Base-by-base conservation (phyloP, 306 rosid species). In the Albizia julibrissin region DNA sequence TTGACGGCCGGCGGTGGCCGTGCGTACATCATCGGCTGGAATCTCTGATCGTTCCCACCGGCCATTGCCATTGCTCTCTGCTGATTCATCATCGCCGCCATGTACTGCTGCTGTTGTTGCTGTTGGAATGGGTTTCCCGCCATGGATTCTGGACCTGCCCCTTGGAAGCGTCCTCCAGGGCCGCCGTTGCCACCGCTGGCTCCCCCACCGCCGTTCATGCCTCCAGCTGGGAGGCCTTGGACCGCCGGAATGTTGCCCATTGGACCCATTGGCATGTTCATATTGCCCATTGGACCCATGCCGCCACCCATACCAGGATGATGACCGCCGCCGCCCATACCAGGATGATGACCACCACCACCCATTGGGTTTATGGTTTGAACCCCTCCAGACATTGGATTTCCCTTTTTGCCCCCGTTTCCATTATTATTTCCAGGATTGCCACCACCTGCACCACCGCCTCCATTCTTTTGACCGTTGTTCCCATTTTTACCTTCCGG, bases 11-110 rank as follows among this genome's bases (percentile, higher is more conserved):
- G 89, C 0, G 95, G 92, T 0, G 92, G 93, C 50, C 91, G 80
- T 0, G 92, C 89, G 42, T 95, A 95, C 94, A 93, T 91, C 98
- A 95, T 91, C 2, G 97, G 91, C 27, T 91, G 97, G 78, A 91
- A 90, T 80, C 97, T 89, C 12, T 54, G 26, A 6, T 94, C 95
- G 50, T 91, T 89, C 16, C 54, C 65, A n/a, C 31, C 29, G 3
- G 65, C 75, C 74, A 69, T 69, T 10, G 88, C 95, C 75, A 87
- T 84, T 21, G 81, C 87, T 1, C 91, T 59, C 71, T 87, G 98
- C 54, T 93, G 97, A 85, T 91, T 91, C 97, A 95, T 93, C 91
- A 91, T 81, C 0, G 92, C 94, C 0, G 89, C 90, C 88, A 92
- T 46, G 75, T 85, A 85, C 54, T 94, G 97, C 54, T 90, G 93